Percentiles rank a stretch among this genome's conserved stretches.
Conservation (phyloP, 495 filamentous ascomycete species). For the Apodospora peruviana region DNA sequence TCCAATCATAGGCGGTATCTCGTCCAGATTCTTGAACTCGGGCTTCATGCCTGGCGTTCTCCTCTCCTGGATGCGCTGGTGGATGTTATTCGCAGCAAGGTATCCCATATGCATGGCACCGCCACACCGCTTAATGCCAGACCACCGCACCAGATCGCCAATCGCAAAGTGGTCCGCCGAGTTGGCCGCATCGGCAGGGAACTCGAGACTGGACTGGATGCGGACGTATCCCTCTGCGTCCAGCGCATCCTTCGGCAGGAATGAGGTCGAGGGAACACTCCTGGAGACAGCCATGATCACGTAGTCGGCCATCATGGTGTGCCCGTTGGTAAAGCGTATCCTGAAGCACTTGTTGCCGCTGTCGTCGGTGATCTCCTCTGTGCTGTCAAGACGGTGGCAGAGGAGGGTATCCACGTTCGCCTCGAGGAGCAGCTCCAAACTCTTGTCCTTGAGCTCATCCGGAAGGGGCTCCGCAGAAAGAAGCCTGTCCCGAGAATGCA, state of each 20-base stretch:
- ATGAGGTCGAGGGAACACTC: constrained; percentile 47
- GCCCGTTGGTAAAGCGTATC: constrained; percentile 52
- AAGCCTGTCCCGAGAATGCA: constrained; percentile 59
- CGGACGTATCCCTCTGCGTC: constrained; percentile 53
- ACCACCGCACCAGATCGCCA: constrained; percentile 52
- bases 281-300: constrained; percentile 58
- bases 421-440: constrained; percentile 44
- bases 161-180: constrained; percentile 53
- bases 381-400: constrained; percentile 36
- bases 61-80: constrained; percentile 46
- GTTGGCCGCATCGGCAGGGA: constrained; percentile 43
- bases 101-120: constrained; percentile 63
- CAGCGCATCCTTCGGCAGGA: constrained; percentile 43
- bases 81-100: constrained; percentile 54
- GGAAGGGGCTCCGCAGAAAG: constrained; percentile 64
- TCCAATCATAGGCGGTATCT: constrained; percentile 58
- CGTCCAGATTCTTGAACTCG: constrained; percentile 37
- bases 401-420: constrained; percentile 54
- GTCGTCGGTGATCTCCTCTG: constrained; percentile 23
- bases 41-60: constrained; percentile 21
- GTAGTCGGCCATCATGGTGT: constrained; percentile 44
- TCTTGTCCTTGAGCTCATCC: constrained; percentile 54
- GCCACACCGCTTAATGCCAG: constrained; percentile 67
- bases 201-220: constrained; percentile 44
- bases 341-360: constrained; percentile 26